A percentile compares a stretch with the other conserved stretches of the same genome.
Conservation (phyloP, 352 stramenopile genomes). For the Phytophthora europaea region DNA sequence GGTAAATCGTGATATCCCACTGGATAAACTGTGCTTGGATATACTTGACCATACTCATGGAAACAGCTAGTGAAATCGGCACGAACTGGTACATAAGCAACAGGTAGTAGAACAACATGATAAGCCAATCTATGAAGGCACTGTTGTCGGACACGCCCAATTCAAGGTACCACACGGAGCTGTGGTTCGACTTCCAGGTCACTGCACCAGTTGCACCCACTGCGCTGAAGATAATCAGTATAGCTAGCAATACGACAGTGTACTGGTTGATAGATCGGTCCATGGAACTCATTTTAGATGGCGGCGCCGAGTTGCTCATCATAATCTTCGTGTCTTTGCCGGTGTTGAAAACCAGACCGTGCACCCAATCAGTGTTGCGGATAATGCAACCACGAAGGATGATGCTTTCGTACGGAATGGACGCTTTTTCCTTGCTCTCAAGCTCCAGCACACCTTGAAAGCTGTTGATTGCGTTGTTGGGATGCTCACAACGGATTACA, state of each 20-base stretch:
- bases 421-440: slow-evolving; percentile 55
- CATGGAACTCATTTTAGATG: slow-evolving; percentile 91
- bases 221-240: slow-evolving; percentile 76
- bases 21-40: slow-evolving; percentile 96
- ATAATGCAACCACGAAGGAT: slow-evolving; percentile 94
- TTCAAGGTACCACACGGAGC: slow-evolving; percentile 71
- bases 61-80: slow-evolving; percentile 98
- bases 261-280: slow-evolving; percentile 86
- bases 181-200: slow-evolving; percentile 55
- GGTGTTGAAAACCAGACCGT: slow-evolving; percentile 95
- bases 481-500: slow-evolving; percentile 77
- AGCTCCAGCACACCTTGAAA: slow-evolving; percentile 91
- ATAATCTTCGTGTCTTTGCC: slow-evolving; percentile 95
- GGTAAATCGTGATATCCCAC: slow-evolving; percentile 95
- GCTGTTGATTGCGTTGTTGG: slow-evolving; percentile 92
- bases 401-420: slow-evolving; percentile 85
- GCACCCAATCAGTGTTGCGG: slow-evolving; percentile 93
- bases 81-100: slow-evolving; percentile 98
- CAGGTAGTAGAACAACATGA: slow-evolving; percentile 95
- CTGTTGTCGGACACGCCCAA: slow-evolving; percentile 47
- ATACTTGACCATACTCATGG: slow-evolving; percentile 97
- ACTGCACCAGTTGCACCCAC: slow-evolving; percentile 69
- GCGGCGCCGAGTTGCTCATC: slow-evolving; percentile 84
- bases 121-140: slow-evolving; percentile 67
- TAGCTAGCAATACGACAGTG: slow-evolving; percentile 71